Evolutionary conservation across 768 basidiomycete genomes (phyloP).

Genomic region (Butyriboletus loyo): DNA sequence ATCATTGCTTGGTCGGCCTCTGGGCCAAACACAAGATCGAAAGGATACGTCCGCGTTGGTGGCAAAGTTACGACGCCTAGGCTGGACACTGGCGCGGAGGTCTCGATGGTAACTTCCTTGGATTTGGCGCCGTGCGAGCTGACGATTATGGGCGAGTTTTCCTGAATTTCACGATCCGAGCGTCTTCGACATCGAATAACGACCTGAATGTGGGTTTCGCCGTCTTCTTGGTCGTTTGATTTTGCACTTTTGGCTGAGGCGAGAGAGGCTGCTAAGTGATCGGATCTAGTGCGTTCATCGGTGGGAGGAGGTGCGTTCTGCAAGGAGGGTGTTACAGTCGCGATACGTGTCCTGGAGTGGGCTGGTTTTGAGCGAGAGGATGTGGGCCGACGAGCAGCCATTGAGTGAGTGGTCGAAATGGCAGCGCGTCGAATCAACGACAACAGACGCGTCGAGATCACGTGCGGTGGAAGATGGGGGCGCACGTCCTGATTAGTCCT

Average conservation of each 20-base stretch:
- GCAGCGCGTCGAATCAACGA: constrained; percentile 32
- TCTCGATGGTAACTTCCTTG: constrained; percentile 78
- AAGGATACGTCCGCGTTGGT: constrained; percentile 84
- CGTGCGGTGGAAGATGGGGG: constrained; percentile 16
- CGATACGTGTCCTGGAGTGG: constrained; percentile 46
- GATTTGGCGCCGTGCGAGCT: constrained; percentile 72
- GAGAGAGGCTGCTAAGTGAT: constrained; percentile 26
- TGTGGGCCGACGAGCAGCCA: constrained; percentile 63
- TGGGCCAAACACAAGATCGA: constrained; percentile 94
- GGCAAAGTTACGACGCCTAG: constrained; percentile 74
- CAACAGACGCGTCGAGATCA: constrained; percentile 32
- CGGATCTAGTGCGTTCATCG: constrained; percentile 16
- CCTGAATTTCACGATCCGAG: constrained; percentile 79
- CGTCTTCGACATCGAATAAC: constrained; percentile 86
- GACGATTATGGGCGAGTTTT: constrained; percentile 86
- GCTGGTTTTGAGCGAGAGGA: constrained; percentile 41
- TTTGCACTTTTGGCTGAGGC: constrained; percentile 28
- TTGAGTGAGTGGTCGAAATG: constrained; percentile 27
- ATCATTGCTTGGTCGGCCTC: constrained; percentile 95
- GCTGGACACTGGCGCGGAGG: constrained; percentile 62
- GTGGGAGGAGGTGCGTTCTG: constrained; percentile 25
- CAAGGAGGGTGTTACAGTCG: constrained; percentile 30
- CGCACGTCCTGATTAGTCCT: neutral
- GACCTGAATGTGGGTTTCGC: constrained; percentile 88
- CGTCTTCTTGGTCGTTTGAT: constrained; percentile 33